Percentiles rank a stretch among this genome's conserved stretches.
These are phyloP conservation scores for Solanum acaule DNA, from an alignment of 257 asterid species.

Conservation along the genomic window DNA sequence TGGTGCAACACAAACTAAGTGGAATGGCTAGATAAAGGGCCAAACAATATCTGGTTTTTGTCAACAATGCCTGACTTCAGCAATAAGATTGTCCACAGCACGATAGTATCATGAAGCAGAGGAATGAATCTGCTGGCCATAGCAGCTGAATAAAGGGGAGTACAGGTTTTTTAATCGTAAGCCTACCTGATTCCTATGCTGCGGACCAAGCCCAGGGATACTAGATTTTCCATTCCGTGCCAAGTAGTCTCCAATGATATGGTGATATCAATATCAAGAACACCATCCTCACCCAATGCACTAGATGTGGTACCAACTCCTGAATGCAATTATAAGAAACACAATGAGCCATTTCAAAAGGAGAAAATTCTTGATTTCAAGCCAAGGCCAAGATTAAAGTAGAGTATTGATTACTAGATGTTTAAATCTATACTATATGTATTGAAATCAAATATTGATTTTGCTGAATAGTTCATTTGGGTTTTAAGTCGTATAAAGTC, in stretches of 20 bases:
- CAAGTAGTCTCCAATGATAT: constrained; percentile 56
- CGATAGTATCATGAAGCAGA: not conserved
- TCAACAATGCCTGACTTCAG: not conserved
- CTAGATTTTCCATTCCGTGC: constrained; percentile 57
- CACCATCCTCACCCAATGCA: constrained; percentile 55
- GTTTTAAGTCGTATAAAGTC: not conserved
- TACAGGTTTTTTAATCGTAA: not conserved
- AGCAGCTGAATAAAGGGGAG: not conserved
- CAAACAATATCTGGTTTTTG: not conserved
- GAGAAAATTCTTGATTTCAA: not conserved
- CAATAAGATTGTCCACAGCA: not conserved
- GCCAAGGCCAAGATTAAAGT: not conserved
- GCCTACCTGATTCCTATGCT: constrained; percentile 59
- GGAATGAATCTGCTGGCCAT: not conserved
- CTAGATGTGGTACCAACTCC: constrained; percentile 50
- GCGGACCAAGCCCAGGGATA: constrained; percentile 46
- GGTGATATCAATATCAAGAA: constrained; percentile 53
- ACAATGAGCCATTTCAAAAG: not conserved
- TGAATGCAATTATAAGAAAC: constrained; percentile 4
- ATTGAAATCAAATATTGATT: not conserved
- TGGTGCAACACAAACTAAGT: not conserved
- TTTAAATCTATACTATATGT: not conserved
- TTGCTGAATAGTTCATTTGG: not conserved
- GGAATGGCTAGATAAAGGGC: not conserved
- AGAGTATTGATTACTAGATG: not conserved